A percentile compares a stretch with the other conserved stretches of the same genome.
Conservation (phyloP, 164 flowering plant genomes). For the Nelumbo lutea region DNA sequence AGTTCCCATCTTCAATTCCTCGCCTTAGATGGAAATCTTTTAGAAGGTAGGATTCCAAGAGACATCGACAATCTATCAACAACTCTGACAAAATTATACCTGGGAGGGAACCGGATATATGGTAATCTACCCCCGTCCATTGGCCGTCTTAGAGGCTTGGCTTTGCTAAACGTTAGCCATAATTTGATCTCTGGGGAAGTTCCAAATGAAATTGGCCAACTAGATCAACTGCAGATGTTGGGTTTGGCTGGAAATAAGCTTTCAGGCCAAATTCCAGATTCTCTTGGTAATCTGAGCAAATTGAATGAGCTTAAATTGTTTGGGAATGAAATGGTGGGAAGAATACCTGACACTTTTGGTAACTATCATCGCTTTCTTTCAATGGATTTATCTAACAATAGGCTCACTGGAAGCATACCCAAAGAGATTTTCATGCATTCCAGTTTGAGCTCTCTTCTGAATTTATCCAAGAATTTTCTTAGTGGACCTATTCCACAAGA, state of each 20-base stretch:
- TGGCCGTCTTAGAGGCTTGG: slow-evolving; percentile 26
- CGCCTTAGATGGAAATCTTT: slow-evolving; percentile 31
- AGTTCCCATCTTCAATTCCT: slow-evolving; percentile 30
- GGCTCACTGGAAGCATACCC: slow-evolving; percentile 49
- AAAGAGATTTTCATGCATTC: slow-evolving; percentile 26
- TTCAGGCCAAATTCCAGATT: slow-evolving; percentile 39
- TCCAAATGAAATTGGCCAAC: slow-evolving; percentile 29
- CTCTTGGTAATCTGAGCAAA: slow-evolving; percentile 31
- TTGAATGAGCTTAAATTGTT: slow-evolving; percentile 29
- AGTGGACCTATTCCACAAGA: slow-evolving; percentile 38
- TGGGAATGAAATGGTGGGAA: slow-evolving; percentile 36
- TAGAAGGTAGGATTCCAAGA: slow-evolving; percentile 39
- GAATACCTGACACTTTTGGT: slow-evolving; percentile 30
- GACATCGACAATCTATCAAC: slow-evolving; percentile 45
- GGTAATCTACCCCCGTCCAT: slow-evolving; percentile 41
- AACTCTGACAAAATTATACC: slow-evolving; percentile 16
- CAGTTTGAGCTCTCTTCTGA: slow-evolving; percentile 19
- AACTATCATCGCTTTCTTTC: slow-evolving; percentile 19
- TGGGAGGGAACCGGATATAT: slow-evolving; percentile 32
- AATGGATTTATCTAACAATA: slow-evolving; percentile 41
- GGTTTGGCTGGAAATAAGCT: slow-evolving; percentile 30
- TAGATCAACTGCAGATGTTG: slow-evolving; percentile 27
- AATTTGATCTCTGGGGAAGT: slow-evolving; percentile 37
- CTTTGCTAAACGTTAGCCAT: slow-evolving; percentile 20
- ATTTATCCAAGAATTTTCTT: too few species aligned